Evolutionary conservation across 495 filamentous ascomycete genomes (phyloP), one percentile per base, ranked within the genome.

Genomic region (Podospora anserina): DNA sequence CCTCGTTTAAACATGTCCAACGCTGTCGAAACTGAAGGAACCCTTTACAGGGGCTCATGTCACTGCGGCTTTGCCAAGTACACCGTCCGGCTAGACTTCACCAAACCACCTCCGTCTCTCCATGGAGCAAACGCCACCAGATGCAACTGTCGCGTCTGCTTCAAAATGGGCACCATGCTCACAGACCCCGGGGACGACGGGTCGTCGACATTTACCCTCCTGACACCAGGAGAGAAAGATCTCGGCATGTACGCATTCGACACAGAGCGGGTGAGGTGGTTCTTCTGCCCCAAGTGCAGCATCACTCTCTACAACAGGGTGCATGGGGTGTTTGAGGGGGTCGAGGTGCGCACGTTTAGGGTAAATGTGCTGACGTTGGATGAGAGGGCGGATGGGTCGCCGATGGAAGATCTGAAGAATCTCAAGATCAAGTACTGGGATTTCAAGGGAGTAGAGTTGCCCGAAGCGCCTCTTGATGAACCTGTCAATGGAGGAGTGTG

Each of bases 21-120:
- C 15, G 9, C 39, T 13, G 39, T 18, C 5, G 0, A 6, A 49
- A 13, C 39, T 18, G 39, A 49, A 49, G 13, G 39, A 11, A 49
- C 66, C 20, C 5, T 61, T 3, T 67, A 67, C 26, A 67, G 56
- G 58, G 66, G 66, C 58, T 67, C 66, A 5, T 67, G 66, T 58
- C 59, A 63, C 26, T 67, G 70, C 53, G 70, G 66, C 55, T 70
- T 66, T 53, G 66, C 80, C 54, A 68, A 79, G 20, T 78, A 67
- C 39, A 63, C 58, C 2, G 9, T 44, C 39, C 4, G 23, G 6
- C 58, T 63, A 13, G 44, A 67, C 66, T 30, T 63, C 4, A 55
- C 4, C n/a, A 44, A 13, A 5, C 16, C 66, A 9, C 11, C 44
- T 19, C 34, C 66, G 4, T 15, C 26, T 19, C 2, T 61, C 6